A percentile compares a stretch with the other conserved stretches of the same genome.
Conservation (phyloP, 116 monocot species). For the Cymodocea nodosa region DNA sequence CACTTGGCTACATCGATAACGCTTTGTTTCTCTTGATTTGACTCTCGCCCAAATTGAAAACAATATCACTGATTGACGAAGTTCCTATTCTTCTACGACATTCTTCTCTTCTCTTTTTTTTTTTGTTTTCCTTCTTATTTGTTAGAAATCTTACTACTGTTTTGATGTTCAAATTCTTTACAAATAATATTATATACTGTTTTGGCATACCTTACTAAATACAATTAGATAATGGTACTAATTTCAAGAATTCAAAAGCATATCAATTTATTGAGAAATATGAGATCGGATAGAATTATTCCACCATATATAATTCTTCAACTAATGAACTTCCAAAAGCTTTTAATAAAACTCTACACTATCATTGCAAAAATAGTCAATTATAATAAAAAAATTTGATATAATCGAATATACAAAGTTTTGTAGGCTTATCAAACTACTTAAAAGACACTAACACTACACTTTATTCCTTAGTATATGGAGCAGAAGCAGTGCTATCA, state of each 20-base stretch:
- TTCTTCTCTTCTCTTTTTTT: too few relatives aligned
- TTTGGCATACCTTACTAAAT: too few relatives aligned
- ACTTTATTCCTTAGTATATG: background rate
- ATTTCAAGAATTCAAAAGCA: background rate
- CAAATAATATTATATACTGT: background rate
- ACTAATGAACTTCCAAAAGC: background rate
- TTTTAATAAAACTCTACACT: background rate
- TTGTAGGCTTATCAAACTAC: background rate
- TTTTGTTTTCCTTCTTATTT: too few relatives aligned
- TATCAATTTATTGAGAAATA: background rate
- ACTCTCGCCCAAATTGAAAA: too few relatives aligned
- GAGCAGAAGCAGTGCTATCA: background rate
- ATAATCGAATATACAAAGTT: background rate
- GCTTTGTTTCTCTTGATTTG: too few relatives aligned
- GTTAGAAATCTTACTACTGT: too few relatives aligned
- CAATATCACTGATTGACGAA: too few relatives aligned
- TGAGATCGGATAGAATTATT: background rate
- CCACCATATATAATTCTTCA: too few relatives aligned
- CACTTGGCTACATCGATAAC: too few relatives aligned
- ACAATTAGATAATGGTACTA: background rate
- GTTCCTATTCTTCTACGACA: too few relatives aligned
- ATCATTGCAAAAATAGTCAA: background rate
- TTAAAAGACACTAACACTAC: background rate
- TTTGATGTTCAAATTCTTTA: conserved; percentile 1
- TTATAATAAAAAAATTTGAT: background rate